A percentile compares a stretch with the other conserved stretches of the same genome.
phyloP scores from a whole-genome alignment of 208 protist species.

The Acanthamoeba healyi region DNA sequence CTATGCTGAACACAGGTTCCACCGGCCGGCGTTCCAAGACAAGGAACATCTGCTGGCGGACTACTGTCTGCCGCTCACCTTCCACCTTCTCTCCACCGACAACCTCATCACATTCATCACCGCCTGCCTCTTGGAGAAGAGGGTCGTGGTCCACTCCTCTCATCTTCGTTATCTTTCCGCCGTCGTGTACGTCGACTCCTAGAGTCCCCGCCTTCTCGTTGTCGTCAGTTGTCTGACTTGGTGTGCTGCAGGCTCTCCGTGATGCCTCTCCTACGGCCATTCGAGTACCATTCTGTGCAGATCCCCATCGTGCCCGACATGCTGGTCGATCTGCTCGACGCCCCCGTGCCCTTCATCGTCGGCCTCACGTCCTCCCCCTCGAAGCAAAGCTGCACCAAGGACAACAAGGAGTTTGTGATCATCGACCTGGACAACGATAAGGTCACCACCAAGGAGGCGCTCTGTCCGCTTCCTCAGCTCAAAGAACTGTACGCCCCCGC shows the following conservation, averaged over 20 bases:
- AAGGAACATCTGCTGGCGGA: constrained; percentile 34
- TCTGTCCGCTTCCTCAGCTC: background rate
- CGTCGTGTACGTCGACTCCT: constrained; percentile 35
- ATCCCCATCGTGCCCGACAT: constrained; percentile 44
- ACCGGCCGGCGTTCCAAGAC: constrained; percentile 42
- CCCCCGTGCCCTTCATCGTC: constrained; percentile 41
- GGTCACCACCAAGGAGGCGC: constrained; percentile 27
- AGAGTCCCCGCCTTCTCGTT: background rate
- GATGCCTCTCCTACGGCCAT: constrained; percentile 39
- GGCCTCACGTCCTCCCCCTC: constrained; percentile 18
- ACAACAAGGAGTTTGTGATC: constrained; percentile 31
- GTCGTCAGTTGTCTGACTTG: too few species aligned
- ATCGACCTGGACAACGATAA: constrained; percentile 69
- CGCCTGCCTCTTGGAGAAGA: constrained; percentile 37
- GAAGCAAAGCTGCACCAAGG: constrained; percentile 13
- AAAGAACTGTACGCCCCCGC: constrained; percentile 51
- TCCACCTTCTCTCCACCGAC: constrained; percentile 59
- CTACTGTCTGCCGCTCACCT: constrained; percentile 32
- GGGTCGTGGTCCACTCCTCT: constrained; percentile 30
- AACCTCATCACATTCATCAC: constrained; percentile 58
- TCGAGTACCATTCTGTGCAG: constrained; percentile 17
- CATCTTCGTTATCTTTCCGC: constrained; percentile 37
- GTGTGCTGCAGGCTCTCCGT: constrained; percentile 48
- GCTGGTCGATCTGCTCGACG: constrained; percentile 22
- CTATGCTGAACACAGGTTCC: constrained; percentile 7